Percentiles rank a stretch among this genome's conserved stretches.
phyloP scores from a whole-genome alignment of 306 rosid species.

The Vachellia collinsii region DNA sequence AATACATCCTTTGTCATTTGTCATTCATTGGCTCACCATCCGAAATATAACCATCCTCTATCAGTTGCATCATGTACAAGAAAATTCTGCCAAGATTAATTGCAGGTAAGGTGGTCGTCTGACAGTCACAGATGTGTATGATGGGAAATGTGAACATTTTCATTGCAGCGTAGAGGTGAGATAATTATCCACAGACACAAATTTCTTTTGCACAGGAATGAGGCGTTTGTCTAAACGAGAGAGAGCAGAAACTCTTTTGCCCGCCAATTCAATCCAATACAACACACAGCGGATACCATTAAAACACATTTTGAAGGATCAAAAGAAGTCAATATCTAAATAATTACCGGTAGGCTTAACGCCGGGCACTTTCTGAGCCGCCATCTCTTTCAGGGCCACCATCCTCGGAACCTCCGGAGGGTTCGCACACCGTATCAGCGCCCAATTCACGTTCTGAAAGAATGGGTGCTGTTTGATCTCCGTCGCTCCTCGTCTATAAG shows the following conservation, averaged over 20 bases:
- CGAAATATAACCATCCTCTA: not conserved
- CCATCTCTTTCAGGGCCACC: constrained; percentile 36
- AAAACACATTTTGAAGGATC: constrained; percentile 31
- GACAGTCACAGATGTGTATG: not conserved
- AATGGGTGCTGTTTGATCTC: constrained; percentile 95
- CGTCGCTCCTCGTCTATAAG: constrained; percentile 92
- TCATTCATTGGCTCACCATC: not conserved
- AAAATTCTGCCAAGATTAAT: not conserved
- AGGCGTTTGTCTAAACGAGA: constrained; percentile 32
- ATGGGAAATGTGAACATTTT: not conserved
- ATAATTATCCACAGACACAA: not conserved
- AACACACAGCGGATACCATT: constrained; percentile 27
- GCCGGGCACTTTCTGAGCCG: constrained; percentile 54
- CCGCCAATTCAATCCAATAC: constrained; percentile 47
- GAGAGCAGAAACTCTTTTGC: constrained; percentile 49
- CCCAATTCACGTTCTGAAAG: constrained; percentile 97
- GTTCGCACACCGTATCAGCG: constrained; percentile 84
- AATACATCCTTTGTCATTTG: too few relatives aligned
- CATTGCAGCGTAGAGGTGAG: not conserved
- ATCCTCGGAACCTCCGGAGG: constrained; percentile 87
- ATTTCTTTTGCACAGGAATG: not conserved
- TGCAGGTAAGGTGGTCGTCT: not conserved
- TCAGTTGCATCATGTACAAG: not conserved
- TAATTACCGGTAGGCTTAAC: constrained; percentile 86
- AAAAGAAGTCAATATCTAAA: constrained; percentile 95